phyloP scores from a whole-genome alignment of 768 basidiomycete species.

The Xerocomus potaroensis region DNA sequence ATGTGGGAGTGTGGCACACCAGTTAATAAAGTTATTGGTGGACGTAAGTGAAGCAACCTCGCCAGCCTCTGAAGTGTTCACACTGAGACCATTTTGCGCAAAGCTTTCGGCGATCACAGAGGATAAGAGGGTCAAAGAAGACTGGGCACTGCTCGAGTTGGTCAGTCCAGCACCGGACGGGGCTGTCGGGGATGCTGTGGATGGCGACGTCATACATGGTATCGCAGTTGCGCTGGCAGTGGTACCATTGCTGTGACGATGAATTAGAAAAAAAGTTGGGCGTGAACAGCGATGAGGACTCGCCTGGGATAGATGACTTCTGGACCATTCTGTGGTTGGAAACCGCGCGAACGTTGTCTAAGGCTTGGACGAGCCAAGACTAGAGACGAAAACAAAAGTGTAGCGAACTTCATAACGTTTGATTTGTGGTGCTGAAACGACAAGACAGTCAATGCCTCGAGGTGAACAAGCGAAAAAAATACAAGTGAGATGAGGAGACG shows the following conservation, averaged over 20 bases:
- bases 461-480: too few relatives aligned
- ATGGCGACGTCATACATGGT: too few relatives aligned
- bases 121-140: slow-evolving; percentile 38
- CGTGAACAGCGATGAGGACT: slow-evolving; percentile 4
- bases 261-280: neutral
- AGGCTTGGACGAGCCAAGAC: slow-evolving; percentile 36
- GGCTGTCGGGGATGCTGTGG: neutral
- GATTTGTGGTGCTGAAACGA: neutral
- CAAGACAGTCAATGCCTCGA: slow-evolving; percentile 13
- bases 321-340: slow-evolving; percentile 38
- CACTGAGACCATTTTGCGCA: slow-evolving; percentile 43
- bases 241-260: neutral
- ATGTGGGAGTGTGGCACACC: slow-evolving; percentile 44
- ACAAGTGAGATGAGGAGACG: too few relatives aligned
- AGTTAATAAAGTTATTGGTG: slow-evolving; percentile 75
- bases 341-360: slow-evolving; percentile 22
- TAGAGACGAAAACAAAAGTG: slow-evolving; percentile 23
- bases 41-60: slow-evolving; percentile 57
- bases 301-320: slow-evolving; percentile 41
- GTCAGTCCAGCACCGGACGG: slow-evolving; percentile 10
- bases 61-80: slow-evolving; percentile 32
- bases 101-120: slow-evolving; percentile 55
- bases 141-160: slow-evolving; percentile 20
- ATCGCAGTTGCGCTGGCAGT: too few relatives aligned
- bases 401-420: slow-evolving; percentile 38